A percentile compares a stretch with the other conserved stretches of the same genome.
phyloP scores from a whole-genome alignment of 2,329 filamentous ascomycete genomes.

The Elsinoe fawcettii region DNA sequence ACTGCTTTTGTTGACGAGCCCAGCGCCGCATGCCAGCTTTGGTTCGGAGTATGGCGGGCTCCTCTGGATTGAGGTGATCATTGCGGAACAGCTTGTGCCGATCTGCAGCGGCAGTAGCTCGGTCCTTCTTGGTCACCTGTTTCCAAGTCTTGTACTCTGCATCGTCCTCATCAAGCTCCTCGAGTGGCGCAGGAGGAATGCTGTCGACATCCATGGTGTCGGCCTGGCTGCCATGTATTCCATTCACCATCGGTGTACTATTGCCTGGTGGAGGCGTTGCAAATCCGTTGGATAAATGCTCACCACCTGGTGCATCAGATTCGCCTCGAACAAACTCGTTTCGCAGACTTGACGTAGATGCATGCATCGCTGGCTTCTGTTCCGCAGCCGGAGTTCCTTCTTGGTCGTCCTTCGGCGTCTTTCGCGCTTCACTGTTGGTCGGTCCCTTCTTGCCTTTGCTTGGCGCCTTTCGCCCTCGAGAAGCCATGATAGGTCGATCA shows the following conservation, averaged over 20 bases:
- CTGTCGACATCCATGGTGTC: slow-evolving; percentile 86
- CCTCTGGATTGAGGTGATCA: slow-evolving; percentile 75
- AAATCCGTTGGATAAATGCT: slow-evolving; percentile 76
- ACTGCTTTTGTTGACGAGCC: slow-evolving; percentile 63
- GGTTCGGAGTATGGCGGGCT: slow-evolving; percentile 74
- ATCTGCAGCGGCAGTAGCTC: slow-evolving; percentile 77
- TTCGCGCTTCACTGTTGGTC: slow-evolving; percentile 48
- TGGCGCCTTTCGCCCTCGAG: slow-evolving; percentile 79
- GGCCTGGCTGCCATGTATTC: slow-evolving; percentile 58
- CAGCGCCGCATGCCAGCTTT: slow-evolving; percentile 87
- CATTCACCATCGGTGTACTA: slow-evolving; percentile 62
- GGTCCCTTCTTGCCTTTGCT: slow-evolving; percentile 65
- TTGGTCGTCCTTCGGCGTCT: slow-evolving; percentile 62
- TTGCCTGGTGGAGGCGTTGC: slow-evolving; percentile 70
- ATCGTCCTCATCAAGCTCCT: slow-evolving; percentile 80
- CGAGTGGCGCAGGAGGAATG: slow-evolving; percentile 58
- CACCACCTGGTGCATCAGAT: slow-evolving; percentile 60
- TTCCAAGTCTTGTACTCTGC: slow-evolving; percentile 96
- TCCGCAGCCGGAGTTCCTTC: slow-evolving; percentile 74
- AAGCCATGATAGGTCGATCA: slow-evolving; percentile 91
- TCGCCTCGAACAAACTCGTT: slow-evolving; percentile 53
- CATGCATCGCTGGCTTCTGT: slow-evolving; percentile 56
- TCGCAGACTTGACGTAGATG: slow-evolving; percentile 42
- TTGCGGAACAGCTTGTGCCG: slow-evolving; percentile 78
- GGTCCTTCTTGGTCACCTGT: slow-evolving; percentile 94